These are phyloP conservation scores for Arabidopsis lyrata DNA, from an alignment of 441 rosid genomes.

Conservation along the genomic window DNA sequence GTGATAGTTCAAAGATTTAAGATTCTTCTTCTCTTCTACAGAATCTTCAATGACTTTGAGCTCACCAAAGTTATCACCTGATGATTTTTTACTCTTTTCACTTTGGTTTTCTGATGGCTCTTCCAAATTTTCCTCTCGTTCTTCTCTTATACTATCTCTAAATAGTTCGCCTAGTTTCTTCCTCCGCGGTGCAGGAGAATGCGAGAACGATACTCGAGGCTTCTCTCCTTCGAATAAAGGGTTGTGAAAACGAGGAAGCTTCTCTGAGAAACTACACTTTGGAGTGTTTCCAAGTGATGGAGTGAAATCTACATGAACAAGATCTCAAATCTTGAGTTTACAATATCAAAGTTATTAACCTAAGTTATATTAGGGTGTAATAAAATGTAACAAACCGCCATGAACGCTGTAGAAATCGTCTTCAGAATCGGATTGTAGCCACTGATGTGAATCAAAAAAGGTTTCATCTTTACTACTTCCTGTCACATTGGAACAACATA, in stretches of 20 bases:
- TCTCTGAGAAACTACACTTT: conserved; percentile 54
- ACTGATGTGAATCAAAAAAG: conserved; percentile 74
- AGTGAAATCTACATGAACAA: conserved; percentile 63
- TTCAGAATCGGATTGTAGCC: conserved; percentile 81
- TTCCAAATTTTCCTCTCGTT: conserved; percentile 2
- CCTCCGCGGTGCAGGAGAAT: conserved; percentile 58
- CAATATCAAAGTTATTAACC: not conserved
- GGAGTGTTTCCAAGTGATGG: conserved; percentile 72
- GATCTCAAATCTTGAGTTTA: not conserved
- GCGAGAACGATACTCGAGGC: conserved; percentile 47
- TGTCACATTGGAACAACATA: conserved; percentile 35
- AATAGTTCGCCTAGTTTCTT: conserved; percentile 79
- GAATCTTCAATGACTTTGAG: conserved; percentile 56
- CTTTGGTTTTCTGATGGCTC: conserved; percentile 22
- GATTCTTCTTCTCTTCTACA: conserved; percentile 40
- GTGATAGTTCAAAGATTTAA: conserved; percentile 45
- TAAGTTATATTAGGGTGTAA: not conserved
- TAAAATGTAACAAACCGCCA: conserved; percentile 60
- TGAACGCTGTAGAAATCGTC: conserved; percentile 84
- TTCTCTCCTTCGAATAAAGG: conserved; percentile 40
- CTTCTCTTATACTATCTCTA: conserved; percentile 58
- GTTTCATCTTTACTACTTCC: conserved; percentile 84
- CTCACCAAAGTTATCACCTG: conserved; percentile 55
- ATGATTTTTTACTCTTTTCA: conserved; percentile 36
- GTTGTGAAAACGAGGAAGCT: conserved; percentile 53